Evolutionary conservation across 163 green algal genomes (phyloP).

Genomic region (Chlamydomonas reinhardtii): DNA sequence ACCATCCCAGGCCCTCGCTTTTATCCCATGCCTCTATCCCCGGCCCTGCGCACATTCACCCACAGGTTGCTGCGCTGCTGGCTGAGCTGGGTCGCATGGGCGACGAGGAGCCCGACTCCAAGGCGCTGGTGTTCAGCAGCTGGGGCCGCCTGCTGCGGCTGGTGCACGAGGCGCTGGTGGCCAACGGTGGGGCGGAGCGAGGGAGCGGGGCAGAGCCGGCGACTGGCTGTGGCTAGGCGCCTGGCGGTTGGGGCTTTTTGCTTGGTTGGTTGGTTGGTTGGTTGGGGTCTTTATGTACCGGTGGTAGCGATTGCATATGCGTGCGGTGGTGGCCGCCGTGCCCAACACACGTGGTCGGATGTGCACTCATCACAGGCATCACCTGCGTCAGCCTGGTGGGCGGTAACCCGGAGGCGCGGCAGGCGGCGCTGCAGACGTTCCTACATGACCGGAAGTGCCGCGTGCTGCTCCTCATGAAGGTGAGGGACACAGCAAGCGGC

Average conservation of each 20-base stretch:
- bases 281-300: no score
- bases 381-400: constrained; percentile 54
- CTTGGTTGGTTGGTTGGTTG: no score
- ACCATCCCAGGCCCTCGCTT: no score
- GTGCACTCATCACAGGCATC: constrained; percentile 12
- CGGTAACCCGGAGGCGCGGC: constrained; percentile 44
- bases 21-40: no score
- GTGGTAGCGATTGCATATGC: no score
- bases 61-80: constrained; percentile 67
- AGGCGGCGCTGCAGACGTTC: constrained; percentile 60
- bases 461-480: constrained; percentile 73
- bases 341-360: no score
- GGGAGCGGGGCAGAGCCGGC: no score
- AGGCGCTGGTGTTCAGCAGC: constrained; percentile 73
- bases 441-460: constrained; percentile 61
- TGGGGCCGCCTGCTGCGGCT: constrained; percentile 75
- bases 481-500: no score
- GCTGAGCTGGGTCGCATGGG: constrained; percentile 54
- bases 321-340: no score
- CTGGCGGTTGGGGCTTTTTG: no score
- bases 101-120: constrained; percentile 25
- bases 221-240: no score
- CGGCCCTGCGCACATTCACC: background rate
- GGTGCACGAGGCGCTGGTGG: constrained; percentile 61
- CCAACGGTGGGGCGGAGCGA: constrained; percentile 31